phyloP scores from a whole-genome alignment of 306 rosid species.

The Rosa persica region DNA sequence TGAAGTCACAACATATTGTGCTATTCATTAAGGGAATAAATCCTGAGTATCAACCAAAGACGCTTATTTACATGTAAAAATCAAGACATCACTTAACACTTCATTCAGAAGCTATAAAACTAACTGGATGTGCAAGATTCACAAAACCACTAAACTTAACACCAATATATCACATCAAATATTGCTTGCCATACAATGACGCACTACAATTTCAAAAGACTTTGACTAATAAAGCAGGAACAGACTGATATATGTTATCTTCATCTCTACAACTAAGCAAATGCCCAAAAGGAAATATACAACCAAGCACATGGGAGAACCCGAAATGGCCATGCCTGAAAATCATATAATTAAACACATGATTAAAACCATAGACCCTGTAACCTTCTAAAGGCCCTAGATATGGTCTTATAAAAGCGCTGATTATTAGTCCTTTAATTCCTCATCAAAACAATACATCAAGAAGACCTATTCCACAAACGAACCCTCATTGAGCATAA shows the following conservation, averaged over 20 bases:
- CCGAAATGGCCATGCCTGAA: neutral
- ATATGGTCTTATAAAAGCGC: neutral
- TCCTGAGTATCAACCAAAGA: neutral
- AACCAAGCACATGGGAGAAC: neutral
- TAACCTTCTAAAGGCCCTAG: neutral
- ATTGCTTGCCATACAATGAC: neutral
- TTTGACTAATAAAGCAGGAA: neutral
- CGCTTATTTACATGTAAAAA: neutral
- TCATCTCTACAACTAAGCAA: neutral
- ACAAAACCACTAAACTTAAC: neutral
- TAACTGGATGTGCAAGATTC: neutral
- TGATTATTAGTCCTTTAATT: too few relatives aligned
- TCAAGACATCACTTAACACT: neutral
- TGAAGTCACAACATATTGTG: too few relatives aligned
- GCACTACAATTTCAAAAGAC: neutral
- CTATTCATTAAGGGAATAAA: neutral
- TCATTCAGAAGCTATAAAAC: neutral
- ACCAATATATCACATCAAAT: neutral
- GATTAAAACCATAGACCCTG: neutral
- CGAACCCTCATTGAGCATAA: too few relatives aligned
- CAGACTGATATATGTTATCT: too few relatives aligned
- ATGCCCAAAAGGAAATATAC: neutral
- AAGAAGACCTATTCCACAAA: neutral
- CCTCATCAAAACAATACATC: neutral
- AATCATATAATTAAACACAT: neutral